Evolutionary conservation across 2,329 filamentous ascomycete species (phyloP), one percentile per base, ranked within the genome.

Genomic region (Domatiomyces catenatus): DNA sequence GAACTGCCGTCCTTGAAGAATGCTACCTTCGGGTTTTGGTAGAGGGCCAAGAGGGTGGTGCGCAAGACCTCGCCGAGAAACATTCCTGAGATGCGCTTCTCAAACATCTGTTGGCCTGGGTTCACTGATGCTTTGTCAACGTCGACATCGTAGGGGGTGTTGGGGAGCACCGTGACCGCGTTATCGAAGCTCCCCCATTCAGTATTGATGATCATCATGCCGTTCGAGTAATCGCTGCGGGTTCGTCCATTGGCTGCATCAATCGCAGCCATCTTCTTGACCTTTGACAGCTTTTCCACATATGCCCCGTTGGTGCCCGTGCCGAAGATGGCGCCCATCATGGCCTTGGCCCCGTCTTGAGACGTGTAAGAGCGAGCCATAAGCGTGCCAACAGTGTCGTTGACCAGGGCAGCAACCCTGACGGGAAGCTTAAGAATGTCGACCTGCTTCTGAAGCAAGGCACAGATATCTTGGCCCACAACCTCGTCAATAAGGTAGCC

Each of bases 131-230:
- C 79, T 51, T 72, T 71, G 67, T 98, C 90, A 20, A 98, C 75
- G 51, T 80, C 75, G 47, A 74, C 70, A 64, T 98, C 92, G 70
- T 87, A 96, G 0, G 79, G 71, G 0, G 90, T 96, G 61, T 81
- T 83, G 45, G 90, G 92, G 42, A 98, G 75, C 18, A 94, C 84
- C 59, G 83, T 86, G 57, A 96, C 79, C 60, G 84, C 79, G 70
- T 96, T 96, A 69, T 98, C 92, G 62, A 98, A 98, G 51, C 87
- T 94, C 55, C 92, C 92, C 92, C 92, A 98, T 70, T 98, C 92
- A 0, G 86, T 90, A 70, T 98, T 98, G 69, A 98, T 78, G 52
- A 98, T 87, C 92, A 98, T 98, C 60, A 93, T 80, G 48, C 89
- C 88, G 0, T 89, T 93, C 7, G 80, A 80, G 47, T 73, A 74